Conservation (phyloP, 441 rosid species). For the Biscutella auriculata region DNA sequence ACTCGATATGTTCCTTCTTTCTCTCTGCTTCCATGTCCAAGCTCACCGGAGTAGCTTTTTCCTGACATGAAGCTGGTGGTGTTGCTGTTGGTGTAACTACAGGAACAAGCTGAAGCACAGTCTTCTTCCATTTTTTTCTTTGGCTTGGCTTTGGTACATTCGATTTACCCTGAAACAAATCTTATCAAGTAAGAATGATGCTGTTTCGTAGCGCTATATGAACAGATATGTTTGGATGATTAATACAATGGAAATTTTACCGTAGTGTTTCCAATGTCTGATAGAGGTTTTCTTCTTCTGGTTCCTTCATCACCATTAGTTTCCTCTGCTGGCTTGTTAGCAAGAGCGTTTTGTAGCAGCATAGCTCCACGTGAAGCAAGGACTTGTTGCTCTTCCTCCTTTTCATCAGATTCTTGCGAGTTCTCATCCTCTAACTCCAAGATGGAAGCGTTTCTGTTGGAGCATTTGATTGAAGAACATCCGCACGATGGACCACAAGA, state of each 20-base stretch:
- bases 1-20: constrained; percentile 22
- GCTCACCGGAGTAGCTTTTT: constrained; percentile 13
- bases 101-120: constrained; percentile 63
- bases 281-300: constrained; percentile 52
- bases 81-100: constrained; percentile 28
- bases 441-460: constrained; percentile 43
- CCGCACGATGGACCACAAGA: constrained; percentile 59
- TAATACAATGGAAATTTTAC: constrained; percentile 24
- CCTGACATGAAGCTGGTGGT: not conserved
- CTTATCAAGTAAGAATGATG: not conserved
- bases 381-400: constrained; percentile 10
- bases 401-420: constrained; percentile 30
- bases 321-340: constrained; percentile 31
- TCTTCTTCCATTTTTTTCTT: constrained; percentile 78
- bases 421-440: constrained; percentile 20
- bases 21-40: constrained; percentile 23
- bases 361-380: constrained; percentile 76
- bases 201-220: not conserved
- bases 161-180: constrained; percentile 50
- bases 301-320: constrained; percentile 28
- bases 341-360: constrained; percentile 68
- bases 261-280: constrained; percentile 77
- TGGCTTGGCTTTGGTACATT: constrained; percentile 50
- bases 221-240: not conserved
- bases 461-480: constrained; percentile 50